Conservation (phyloP, 2,329 filamentous ascomycete genomes). For the Rhynchosporium graminicola region DNA sequence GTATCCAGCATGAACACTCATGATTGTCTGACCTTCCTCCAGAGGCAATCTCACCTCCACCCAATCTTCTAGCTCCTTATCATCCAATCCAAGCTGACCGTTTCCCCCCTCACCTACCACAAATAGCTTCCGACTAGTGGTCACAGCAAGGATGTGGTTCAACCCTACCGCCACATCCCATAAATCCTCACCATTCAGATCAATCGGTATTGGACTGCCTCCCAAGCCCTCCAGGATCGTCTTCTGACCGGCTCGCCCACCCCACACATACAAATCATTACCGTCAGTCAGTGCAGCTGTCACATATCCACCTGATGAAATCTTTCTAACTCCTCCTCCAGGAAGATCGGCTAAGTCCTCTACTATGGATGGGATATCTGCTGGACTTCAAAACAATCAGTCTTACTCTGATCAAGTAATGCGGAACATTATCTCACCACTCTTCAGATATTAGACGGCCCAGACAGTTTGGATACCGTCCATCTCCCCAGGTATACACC, state of each 20-base stretch:
- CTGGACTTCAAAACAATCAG: conserved; percentile 41
- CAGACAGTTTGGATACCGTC: conserved; percentile 57
- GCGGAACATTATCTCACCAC: conserved; percentile 15
- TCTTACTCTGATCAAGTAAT: neutral
- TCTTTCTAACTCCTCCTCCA: conserved; percentile 52
- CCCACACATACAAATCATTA: conserved; percentile 64
- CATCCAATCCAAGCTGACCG: conserved; percentile 58
- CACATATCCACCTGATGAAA: conserved; percentile 56
- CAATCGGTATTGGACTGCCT: conserved; percentile 32
- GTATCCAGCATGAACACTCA: conserved; percentile 37
- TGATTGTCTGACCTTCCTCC: conserved; percentile 29
- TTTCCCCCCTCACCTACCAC: conserved; percentile 58
- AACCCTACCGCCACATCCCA: conserved; percentile 59
- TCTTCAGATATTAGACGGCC: conserved; percentile 48
- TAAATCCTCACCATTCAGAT: conserved; percentile 52
- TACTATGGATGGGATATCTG: conserved; percentile 49
- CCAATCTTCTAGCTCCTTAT: conserved; percentile 30
- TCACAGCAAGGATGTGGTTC: conserved; percentile 59
- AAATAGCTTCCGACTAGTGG: conserved; percentile 51
- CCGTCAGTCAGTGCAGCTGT: conserved; percentile 59
- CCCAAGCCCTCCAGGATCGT: conserved; percentile 26
- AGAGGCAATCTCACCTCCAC: conserved; percentile 32
- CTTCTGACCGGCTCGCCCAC: conserved; percentile 40
- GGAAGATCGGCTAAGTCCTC: conserved; percentile 53
- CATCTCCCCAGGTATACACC: conserved; percentile 55